Base-by-base conservation (phyloP, 192 early-diverging fungal species). In the Gryganskiella cystojenkinii region DNA sequence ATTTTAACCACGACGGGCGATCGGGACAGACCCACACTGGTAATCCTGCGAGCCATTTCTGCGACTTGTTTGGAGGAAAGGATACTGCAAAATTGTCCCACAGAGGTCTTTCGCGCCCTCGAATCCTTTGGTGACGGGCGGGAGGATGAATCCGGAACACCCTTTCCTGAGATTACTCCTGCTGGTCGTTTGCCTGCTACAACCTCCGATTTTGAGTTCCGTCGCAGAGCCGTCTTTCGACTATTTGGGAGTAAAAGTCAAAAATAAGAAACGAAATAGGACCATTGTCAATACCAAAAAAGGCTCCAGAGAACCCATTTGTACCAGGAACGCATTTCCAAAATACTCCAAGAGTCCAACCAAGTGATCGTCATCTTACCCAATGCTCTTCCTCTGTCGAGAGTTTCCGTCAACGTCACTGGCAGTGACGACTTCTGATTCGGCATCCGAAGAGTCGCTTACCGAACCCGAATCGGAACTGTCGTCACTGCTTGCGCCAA, bases 401-500 rank as follows among this genome's bases (percentile, higher is more conserved):
- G 59, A 46, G 40, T 56, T 28, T 2, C 24, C n/a, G 13, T 64
- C 70, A 20, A 20, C 60, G 17, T 71, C 68, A 30, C 68, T 71
- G 51, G 45, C 56, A 24, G 28, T 30, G 33, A 54, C 59, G 15
- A 46, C 56, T 13, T 62, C 72, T 3, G 57, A 49, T 3, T 62
- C 64, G 5, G 44, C 37, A 19, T 76, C 72, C 13, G 64, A 67
- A 56, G 65, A 68, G 3, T 33, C 66, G 10, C 20, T 58, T n/a
- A 56, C 72, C 54, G 72, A 76, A n/a, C 60, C 65, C 8, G 72
- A 67, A 9, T 62, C 57, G 10, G 72, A 76, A 35, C 72, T 65
- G 44, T 68, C 65, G 31, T 76, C 65, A 37, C 64, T 67, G 28
- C 64, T 76, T 13, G 35, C 43, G 20, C 52, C 58, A 27, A 61